Conservation (phyloP, 495 filamentous ascomycete species). For the Mytilinidion resinicola region DNA sequence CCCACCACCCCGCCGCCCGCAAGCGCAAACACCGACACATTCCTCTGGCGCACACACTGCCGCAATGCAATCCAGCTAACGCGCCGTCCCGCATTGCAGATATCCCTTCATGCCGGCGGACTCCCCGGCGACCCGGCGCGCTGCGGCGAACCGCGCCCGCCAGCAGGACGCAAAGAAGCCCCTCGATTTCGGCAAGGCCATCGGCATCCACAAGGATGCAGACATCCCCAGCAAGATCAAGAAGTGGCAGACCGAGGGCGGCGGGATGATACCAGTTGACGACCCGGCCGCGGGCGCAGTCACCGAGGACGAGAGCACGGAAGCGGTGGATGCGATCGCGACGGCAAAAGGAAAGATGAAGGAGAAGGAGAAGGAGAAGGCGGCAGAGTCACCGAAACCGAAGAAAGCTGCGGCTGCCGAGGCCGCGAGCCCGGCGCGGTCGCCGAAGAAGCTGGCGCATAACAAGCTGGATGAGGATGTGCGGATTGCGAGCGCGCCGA, state of each 20-base stretch:
- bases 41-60: no score
- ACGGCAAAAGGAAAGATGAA: conserved; percentile 15
- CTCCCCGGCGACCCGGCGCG: background rate
- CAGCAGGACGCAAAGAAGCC: conserved; percentile 11
- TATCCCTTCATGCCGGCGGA: background rate
- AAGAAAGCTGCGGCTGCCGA: conserved; percentile 6
- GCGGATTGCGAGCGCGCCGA: conserved; percentile 33
- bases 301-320: background rate
- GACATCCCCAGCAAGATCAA: conserved; percentile 28
- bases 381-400: conserved; percentile 7
- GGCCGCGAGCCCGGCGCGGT: conserved; percentile 7
- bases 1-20: background rate
- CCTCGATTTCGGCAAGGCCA: conserved; percentile 26
- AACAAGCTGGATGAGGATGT: conserved; percentile 32
- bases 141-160: background rate
- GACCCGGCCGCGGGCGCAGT: background rate
- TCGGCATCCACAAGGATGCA: conserved; percentile 26
- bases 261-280: background rate
- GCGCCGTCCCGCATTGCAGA: no score
- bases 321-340: conserved; percentile 1
- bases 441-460: conserved; percentile 24
- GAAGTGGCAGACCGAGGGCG: conserved; percentile 28
- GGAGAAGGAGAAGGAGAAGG: conserved; percentile 1
- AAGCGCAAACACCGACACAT: no score
- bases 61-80: no score